A percentile compares a stretch with the other conserved stretches of the same genome.
These are phyloP conservation scores for Daldinia eschscholtzii DNA, from an alignment of 2,329 filamentous ascomycete genomes.

Conservation along the genomic window DNA sequence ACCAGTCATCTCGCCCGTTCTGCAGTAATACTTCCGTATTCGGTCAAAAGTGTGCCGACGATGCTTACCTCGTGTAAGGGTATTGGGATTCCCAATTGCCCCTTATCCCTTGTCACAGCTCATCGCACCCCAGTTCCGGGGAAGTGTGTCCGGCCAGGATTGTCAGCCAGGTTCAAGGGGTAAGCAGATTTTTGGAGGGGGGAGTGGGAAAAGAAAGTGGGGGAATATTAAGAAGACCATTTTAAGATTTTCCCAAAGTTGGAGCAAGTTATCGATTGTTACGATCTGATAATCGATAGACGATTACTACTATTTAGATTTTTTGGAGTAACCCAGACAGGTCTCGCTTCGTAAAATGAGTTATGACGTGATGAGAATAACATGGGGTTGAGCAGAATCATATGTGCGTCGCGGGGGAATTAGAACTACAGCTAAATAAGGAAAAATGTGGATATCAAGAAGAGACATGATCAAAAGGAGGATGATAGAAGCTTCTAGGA, in stretches of 20 bases:
- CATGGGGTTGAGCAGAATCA: constrained; percentile 13
- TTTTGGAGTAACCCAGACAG: constrained; percentile 3
- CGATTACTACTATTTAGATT: constrained; percentile 19
- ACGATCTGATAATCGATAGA: constrained; percentile 38
- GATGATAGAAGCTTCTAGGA: constrained; percentile 9
- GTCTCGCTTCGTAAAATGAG: constrained; percentile 6
- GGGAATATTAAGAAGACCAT: constrained; percentile 12
- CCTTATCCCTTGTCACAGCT: constrained; percentile 31
- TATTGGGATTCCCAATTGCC: constrained; percentile 13
- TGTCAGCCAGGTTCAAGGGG: constrained; percentile 40
- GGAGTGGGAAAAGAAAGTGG: constrained; percentile 9
- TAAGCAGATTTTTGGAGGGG: constrained; percentile 5
- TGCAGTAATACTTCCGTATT: constrained; percentile 16
- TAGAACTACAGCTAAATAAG: neutral
- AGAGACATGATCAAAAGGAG: neutral
- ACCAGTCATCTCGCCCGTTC: neutral
- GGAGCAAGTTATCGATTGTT: constrained; percentile 38
- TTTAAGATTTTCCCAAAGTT: constrained; percentile 2
- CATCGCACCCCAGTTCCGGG: constrained; percentile 39
- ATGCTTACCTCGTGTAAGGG: constrained; percentile 22
- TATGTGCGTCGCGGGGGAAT: neutral
- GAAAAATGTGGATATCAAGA: neutral
- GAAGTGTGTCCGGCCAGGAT: constrained; percentile 42
- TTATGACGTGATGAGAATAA: constrained; percentile 19
- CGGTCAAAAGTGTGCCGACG: constrained; percentile 23